phyloP scores from a whole-genome alignment of 176 grass and related monocot species.

The Aegilops longissima region DNA sequence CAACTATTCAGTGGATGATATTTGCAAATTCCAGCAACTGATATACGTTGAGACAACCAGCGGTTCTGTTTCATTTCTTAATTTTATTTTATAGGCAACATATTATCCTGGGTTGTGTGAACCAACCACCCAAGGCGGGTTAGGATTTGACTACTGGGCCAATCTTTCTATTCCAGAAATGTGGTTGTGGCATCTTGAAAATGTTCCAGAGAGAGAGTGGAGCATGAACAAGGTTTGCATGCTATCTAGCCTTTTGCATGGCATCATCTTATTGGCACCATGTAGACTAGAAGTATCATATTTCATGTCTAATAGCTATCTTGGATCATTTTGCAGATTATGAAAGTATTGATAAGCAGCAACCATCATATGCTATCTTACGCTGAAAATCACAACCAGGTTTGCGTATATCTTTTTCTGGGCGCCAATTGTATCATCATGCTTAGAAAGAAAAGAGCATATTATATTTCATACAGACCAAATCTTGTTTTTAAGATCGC shows the following conservation, averaged over 20 bases:
- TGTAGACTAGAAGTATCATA: conserved; percentile 20
- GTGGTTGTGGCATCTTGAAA: conserved; percentile 97
- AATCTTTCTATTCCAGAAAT: conserved; percentile 93
- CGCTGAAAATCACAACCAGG: conserved; percentile 94
- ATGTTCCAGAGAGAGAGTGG: conserved; percentile 85
- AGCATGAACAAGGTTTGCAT: conserved; percentile 84
- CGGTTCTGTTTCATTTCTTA: not conserved
- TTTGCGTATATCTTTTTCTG: conserved; percentile 19
- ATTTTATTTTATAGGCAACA: conserved; percentile 61
- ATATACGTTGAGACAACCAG: conserved; percentile 4
- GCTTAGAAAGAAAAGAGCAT: conserved; percentile 19
- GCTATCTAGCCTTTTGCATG: not conserved
- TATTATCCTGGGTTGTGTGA: conserved; percentile 97
- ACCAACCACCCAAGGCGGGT: conserved; percentile 80
- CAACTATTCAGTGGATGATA: conserved; percentile 5
- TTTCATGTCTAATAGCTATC: conserved; percentile 9
- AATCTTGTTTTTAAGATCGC: conserved; percentile 6
- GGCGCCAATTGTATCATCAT: conserved; percentile 9
- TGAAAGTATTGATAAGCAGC: conserved; percentile 63
- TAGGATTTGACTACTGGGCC: conserved; percentile 92
- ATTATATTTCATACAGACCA: conserved; percentile 17
- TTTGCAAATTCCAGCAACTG: not conserved
- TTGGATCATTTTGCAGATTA: conserved; percentile 63
- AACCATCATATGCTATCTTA: conserved; percentile 75
- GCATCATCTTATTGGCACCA: not conserved